phyloP scores from a whole-genome alignment of 2,329 filamentous ascomycete genomes.

The Stromatinia cepivora region DNA sequence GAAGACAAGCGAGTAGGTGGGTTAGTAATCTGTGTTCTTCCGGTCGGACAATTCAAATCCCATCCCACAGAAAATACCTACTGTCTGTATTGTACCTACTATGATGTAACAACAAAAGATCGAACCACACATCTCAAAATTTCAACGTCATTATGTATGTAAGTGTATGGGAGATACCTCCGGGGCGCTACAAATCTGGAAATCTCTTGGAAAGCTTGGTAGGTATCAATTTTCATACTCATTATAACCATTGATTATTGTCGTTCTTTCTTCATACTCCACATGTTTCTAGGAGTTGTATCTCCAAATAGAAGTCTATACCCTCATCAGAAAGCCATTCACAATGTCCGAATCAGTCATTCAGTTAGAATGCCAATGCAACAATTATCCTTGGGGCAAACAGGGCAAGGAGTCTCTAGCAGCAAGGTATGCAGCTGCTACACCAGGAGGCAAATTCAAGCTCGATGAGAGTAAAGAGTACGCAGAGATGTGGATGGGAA shows the following conservation, averaged over 20 bases:
- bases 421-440: slow-evolving; percentile 64
- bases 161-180: slow-evolving; percentile 12
- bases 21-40: neutral
- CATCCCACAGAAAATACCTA: neutral
- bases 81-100: neutral
- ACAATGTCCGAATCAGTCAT: slow-evolving; percentile 44
- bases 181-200: neutral
- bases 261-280: neutral
- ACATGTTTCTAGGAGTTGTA: neutral
- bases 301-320: neutral
- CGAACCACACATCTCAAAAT: neutral
- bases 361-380: slow-evolving; percentile 55
- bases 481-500: slow-evolving; percentile 56
- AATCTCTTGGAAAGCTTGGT: neutral
- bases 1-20: neutral
- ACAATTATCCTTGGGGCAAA: slow-evolving; percentile 62
- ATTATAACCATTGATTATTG: neutral
- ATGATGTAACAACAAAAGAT: slow-evolving; percentile 18
- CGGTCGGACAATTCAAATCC: neutral
- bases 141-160: slow-evolving; percentile 13
- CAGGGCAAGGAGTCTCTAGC: slow-evolving; percentile 65
- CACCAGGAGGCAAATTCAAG: slow-evolving; percentile 61
- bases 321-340: neutral
- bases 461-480: slow-evolving; percentile 66
- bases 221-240: slow-evolving; percentile 11